These are phyloP conservation scores for Venturia nashicola DNA, from an alignment of 2,329 filamentous ascomycete species.

Conservation along the genomic window DNA sequence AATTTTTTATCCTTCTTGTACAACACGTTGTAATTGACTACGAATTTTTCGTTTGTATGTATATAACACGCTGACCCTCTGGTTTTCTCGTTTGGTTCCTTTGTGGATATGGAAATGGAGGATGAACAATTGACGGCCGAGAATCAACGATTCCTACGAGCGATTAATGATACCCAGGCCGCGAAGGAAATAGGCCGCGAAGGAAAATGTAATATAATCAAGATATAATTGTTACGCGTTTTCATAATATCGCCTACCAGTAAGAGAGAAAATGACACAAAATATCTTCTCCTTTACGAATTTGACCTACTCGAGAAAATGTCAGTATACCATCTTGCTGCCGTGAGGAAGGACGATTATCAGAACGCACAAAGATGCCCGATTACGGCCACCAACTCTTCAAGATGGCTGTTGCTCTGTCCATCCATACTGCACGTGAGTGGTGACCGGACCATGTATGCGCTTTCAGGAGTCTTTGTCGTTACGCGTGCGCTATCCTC, in stretches of 20 bases:
- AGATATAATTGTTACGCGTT: background rate
- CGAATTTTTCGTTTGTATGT: background rate
- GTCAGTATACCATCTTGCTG: background rate
- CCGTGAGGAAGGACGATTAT: background rate
- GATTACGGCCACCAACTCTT: background rate
- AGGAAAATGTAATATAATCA: background rate
- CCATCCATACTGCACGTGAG: no score
- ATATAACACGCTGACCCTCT: background rate
- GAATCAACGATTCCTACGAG: background rate
- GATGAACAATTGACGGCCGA: background rate
- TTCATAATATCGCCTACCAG: background rate
- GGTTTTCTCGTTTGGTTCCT: background rate
- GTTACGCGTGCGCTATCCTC: no score
- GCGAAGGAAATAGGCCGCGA: background rate
- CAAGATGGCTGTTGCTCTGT: background rate
- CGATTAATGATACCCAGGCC: constrained; percentile 5
- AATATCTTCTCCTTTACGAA: background rate
- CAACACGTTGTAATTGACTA: background rate
- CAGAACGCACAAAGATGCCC: background rate
- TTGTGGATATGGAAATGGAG: background rate
- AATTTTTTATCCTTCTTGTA: background rate
- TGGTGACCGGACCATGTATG: no score
- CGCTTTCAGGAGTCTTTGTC: no score
- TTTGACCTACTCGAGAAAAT: background rate
- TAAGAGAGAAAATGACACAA: background rate